These are phyloP conservation scores for Exophiala sp. DNA, from an alignment of 2,329 filamentous ascomycete genomes.

Conservation along the genomic window DNA sequence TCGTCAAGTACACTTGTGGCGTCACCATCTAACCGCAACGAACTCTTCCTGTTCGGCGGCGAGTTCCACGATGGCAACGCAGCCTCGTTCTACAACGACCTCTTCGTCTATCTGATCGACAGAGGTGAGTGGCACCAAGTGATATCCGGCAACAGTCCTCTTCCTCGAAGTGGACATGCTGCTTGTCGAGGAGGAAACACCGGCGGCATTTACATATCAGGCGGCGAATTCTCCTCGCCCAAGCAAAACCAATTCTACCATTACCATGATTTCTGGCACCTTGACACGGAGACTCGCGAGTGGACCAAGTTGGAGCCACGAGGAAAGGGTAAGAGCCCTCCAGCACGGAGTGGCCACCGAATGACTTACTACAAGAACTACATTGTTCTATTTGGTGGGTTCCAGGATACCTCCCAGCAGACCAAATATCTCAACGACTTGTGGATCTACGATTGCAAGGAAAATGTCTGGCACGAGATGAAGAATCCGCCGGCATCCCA, in stretches of 20 bases:
- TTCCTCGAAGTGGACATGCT: constrained; percentile 88
- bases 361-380: constrained; percentile 99
- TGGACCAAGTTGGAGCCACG: constrained; percentile 85
- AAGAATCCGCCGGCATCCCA: constrained; percentile 71
- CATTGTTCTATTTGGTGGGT: constrained; percentile 91
- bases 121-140: constrained; percentile 87
- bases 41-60: constrained; percentile 86
- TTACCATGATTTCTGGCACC: constrained; percentile 96
- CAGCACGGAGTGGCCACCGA: constrained; percentile 83
- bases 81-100: constrained; percentile 66
- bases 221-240: constrained; percentile 89
- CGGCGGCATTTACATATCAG: constrained; percentile 84
- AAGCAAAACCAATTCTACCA: constrained; percentile 99
- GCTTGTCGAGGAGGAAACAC: constrained; percentile 88
- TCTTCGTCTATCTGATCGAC: constrained; percentile 70
- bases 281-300: constrained; percentile 79
- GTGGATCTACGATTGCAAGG: constrained; percentile 91
- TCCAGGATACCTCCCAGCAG: constrained; percentile 92
- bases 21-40: constrained; percentile 80
- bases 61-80: constrained; percentile 93
- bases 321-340: constrained; percentile 68
- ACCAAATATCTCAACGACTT: constrained; percentile 91
- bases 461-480: constrained; percentile 79
- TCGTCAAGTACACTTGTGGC: constrained; percentile 79
- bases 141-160: constrained; percentile 83